A percentile compares a stretch with the other conserved stretches of the same genome.
These are phyloP conservation scores for Coleophoma cylindrospora DNA, from an alignment of 2,329 filamentous ascomycete genomes.

Conservation along the genomic window DNA sequence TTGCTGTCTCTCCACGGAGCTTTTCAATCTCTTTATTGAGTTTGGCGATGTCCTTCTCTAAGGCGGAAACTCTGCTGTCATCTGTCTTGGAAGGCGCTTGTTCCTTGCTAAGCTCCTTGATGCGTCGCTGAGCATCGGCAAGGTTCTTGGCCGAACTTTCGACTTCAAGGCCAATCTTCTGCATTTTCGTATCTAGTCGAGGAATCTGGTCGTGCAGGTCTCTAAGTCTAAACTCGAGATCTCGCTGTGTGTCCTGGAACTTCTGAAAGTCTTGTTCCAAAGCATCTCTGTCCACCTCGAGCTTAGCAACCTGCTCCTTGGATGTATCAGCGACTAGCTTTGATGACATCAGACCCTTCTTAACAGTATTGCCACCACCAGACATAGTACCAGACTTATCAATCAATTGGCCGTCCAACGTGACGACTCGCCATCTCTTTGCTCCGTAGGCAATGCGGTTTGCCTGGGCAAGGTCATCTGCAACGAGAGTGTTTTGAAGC, in stretches of 20 bases:
- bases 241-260: conserved; percentile 79
- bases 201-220: conserved; percentile 76
- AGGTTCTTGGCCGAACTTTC: conserved; percentile 84
- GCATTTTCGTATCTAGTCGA: conserved; percentile 80
- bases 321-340: conserved; percentile 84
- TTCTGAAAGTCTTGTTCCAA: conserved; percentile 78
- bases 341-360: conserved; percentile 93
- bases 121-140: conserved; percentile 74
- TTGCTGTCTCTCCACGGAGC: conserved; percentile 79
- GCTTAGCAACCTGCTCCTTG: conserved; percentile 82
- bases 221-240: conserved; percentile 69
- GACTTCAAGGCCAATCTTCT: conserved; percentile 84
- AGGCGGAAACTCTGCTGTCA: conserved; percentile 62
- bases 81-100: conserved; percentile 78
- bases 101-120: conserved; percentile 78
- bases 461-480: conserved; percentile 87
- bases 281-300: conserved; percentile 81
- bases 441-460: conserved; percentile 96
- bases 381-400: conserved; percentile 99
- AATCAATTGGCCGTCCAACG: conserved; percentile 89
- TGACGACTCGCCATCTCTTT: conserved; percentile 92
- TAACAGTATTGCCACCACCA: conserved; percentile 86
- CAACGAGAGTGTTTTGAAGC: conserved; percentile 91
- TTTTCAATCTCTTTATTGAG: conserved; percentile 75
- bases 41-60: conserved; percentile 74